These are phyloP conservation scores for Peronospora belbahrii DNA, from an alignment of 352 stramenopile species.

Conservation along the genomic window DNA sequence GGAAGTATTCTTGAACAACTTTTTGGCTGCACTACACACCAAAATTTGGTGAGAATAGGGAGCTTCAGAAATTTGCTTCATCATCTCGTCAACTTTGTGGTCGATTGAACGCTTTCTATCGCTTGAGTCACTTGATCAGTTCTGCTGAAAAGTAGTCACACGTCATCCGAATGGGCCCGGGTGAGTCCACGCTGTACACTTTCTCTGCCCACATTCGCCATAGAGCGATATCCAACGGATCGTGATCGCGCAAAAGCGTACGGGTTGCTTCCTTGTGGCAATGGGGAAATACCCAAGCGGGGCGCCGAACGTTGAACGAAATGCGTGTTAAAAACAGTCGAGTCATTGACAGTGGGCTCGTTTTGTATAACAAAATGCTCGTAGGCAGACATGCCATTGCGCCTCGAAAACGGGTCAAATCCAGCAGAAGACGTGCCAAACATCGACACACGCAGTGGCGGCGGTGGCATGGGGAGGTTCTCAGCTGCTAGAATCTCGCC, in stretches of 20 bases:
- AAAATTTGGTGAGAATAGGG: too few relatives aligned
- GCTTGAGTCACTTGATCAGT: background rate
- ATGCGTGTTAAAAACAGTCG: conserved; percentile 40
- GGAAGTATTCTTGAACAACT: too few relatives aligned
- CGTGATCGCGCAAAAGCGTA: conserved; percentile 13
- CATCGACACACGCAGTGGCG: conserved; percentile 59
- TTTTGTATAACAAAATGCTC: conserved; percentile 58
- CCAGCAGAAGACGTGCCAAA: conserved; percentile 45
- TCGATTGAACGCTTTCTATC: background rate
- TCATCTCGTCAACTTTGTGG: too few relatives aligned
- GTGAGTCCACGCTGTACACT: conserved; percentile 6
- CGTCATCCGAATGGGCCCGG: conserved; percentile 16
- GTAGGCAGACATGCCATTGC: conserved; percentile 40
- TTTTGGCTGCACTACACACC: too few relatives aligned
- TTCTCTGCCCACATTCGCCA: conserved; percentile 1
- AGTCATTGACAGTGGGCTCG: conserved; percentile 24
- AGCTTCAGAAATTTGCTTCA: too few relatives aligned
- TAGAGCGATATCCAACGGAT: conserved; percentile 5
- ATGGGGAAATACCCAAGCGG: conserved; percentile 17
- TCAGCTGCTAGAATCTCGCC: conserved; percentile 30
- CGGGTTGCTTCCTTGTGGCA: conserved; percentile 9
- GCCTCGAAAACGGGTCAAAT: conserved; percentile 45
- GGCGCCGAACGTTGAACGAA: conserved; percentile 28
- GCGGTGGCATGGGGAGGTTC: conserved; percentile 39
- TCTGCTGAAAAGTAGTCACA: background rate